Percentiles rank a stretch among this genome's conserved stretches.
These are phyloP conservation scores for Diaporthe sp. DNA, from an alignment of 2,329 filamentous ascomycete genomes.

Conservation along the genomic window DNA sequence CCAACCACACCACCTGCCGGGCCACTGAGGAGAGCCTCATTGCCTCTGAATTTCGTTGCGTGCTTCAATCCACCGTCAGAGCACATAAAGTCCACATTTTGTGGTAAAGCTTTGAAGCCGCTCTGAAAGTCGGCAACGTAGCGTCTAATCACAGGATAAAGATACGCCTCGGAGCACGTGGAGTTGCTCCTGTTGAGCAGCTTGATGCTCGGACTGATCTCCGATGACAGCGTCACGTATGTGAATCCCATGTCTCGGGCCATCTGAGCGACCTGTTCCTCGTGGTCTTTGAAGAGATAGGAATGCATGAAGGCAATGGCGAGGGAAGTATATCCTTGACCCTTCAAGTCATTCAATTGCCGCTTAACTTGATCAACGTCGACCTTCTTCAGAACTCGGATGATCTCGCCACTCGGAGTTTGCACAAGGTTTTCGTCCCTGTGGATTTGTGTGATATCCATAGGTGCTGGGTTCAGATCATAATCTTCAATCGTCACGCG, in stretches of 20 bases:
- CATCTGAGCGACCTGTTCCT: slow-evolving; percentile 53
- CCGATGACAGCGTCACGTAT: slow-evolving; percentile 52
- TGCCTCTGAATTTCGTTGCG: slow-evolving; percentile 75
- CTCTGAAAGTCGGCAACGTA: slow-evolving; percentile 57
- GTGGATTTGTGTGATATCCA: neutral
- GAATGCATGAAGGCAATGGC: slow-evolving; percentile 80
- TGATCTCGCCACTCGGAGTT: slow-evolving; percentile 36
- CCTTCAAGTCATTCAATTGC: slow-evolving; percentile 32
- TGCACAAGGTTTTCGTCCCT: slow-evolving; percentile 27
- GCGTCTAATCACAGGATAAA: slow-evolving; percentile 58
- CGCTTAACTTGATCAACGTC: slow-evolving; percentile 20
- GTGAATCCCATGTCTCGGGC: slow-evolving; percentile 58
- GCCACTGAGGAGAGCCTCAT: slow-evolving; percentile 79
- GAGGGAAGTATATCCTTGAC: slow-evolving; percentile 60
- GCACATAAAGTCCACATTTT: slow-evolving; percentile 80
- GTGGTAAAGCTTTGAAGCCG: slow-evolving; percentile 48
- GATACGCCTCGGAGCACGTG: slow-evolving; percentile 59
- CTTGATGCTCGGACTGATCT: slow-evolving; percentile 59
- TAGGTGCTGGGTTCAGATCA: slow-evolving; percentile 35
- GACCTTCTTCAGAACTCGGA: slow-evolving; percentile 37
- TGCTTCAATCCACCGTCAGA: slow-evolving; percentile 67
- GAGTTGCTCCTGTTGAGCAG: slow-evolving; percentile 60
- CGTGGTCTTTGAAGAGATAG: slow-evolving; percentile 77
- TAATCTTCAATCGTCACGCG: slow-evolving; percentile 42
- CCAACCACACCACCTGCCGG: slow-evolving; percentile 85